Percentiles rank a stretch among this genome's conserved stretches.
phyloP scores from a whole-genome alignment of 176 grass and related monocot species.

The Avena insularis region DNA sequence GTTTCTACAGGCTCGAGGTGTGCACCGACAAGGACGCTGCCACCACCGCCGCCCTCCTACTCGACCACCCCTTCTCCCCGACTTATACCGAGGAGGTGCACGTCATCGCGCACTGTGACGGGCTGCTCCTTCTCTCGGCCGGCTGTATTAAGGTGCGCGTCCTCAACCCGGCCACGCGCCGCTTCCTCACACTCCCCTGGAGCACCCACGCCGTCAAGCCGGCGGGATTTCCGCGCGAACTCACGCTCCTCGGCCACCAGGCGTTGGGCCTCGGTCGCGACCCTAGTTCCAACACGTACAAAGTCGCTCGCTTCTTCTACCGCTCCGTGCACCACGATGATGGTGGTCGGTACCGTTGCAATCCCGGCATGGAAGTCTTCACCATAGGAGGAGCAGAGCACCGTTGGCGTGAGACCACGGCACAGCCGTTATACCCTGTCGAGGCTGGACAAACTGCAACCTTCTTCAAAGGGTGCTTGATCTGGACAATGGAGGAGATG shows the following conservation, averaged over 20 bases:
- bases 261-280: not conserved
- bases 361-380: not conserved
- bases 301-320: not conserved
- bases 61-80: not conserved
- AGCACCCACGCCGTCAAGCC: not conserved
- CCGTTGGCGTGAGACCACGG: not conserved
- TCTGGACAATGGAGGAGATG: not conserved
- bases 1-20: too few relatives aligned
- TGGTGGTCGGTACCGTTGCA: too few relatives aligned
- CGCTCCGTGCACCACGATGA: not conserved
- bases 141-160: not conserved
- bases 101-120: not conserved
- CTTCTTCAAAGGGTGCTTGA: not conserved
- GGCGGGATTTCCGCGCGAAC: not conserved
- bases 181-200: slow-evolving; percentile 23
- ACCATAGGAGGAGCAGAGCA: not conserved
- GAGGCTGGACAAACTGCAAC: not conserved
- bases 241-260: not conserved
- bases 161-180: not conserved
- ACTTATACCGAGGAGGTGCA: rapidly evolving
- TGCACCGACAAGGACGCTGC: too few relatives aligned
- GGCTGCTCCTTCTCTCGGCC: not conserved
- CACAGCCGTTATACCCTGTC: not conserved
- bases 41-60: not conserved
- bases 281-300: not conserved